Conservation (phyloP, 192 early-diverging fungal genomes). For the Linderina pennispora region DNA sequence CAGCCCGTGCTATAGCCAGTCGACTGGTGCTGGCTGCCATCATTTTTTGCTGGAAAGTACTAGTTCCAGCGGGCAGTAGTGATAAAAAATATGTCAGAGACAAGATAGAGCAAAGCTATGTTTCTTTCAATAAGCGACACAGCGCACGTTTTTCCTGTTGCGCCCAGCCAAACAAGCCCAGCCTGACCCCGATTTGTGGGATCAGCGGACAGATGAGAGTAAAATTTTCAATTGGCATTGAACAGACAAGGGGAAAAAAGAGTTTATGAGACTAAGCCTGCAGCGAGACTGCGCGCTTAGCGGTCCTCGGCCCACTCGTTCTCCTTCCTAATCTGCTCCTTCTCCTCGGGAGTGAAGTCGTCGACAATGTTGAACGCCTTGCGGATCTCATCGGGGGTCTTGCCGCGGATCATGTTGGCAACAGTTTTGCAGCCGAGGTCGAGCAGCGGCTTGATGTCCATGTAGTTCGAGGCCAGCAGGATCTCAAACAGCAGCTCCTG, state of each 20-base stretch:
- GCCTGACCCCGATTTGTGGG: too few relatives aligned
- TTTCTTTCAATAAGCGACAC: slow-evolving; percentile 46
- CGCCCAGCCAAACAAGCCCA: too few relatives aligned
- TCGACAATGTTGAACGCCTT: slow-evolving; percentile 94
- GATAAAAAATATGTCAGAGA: neutral
- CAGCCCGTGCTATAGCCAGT: too few relatives aligned
- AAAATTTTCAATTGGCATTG: neutral
- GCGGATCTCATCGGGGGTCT: slow-evolving; percentile 88
- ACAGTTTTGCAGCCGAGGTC: slow-evolving; percentile 98
- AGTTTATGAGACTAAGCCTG: neutral
- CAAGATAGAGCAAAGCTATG: neutral
- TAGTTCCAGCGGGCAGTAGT: slow-evolving; percentile 75
- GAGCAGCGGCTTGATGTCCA: slow-evolving; percentile 95
- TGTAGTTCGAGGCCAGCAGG: slow-evolving; percentile 81
- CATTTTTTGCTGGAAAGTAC: too few relatives aligned
- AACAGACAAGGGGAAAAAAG: neutral
- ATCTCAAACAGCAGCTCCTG: slow-evolving; percentile 77
- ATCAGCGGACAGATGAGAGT: neutral
- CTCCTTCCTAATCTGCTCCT: slow-evolving; percentile 82
- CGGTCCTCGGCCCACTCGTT: slow-evolving; percentile 70
- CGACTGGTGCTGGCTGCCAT: too few relatives aligned
- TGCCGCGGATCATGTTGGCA: slow-evolving; percentile 96
- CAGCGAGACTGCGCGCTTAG: slow-evolving; percentile 10
- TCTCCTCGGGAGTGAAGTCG: slow-evolving; percentile 96
- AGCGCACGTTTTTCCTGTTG: slow-evolving; percentile 93